Evolutionary conservation across 2,329 filamentous ascomycete genomes (phyloP).

Genomic region (Beauveria medogensis): DNA sequence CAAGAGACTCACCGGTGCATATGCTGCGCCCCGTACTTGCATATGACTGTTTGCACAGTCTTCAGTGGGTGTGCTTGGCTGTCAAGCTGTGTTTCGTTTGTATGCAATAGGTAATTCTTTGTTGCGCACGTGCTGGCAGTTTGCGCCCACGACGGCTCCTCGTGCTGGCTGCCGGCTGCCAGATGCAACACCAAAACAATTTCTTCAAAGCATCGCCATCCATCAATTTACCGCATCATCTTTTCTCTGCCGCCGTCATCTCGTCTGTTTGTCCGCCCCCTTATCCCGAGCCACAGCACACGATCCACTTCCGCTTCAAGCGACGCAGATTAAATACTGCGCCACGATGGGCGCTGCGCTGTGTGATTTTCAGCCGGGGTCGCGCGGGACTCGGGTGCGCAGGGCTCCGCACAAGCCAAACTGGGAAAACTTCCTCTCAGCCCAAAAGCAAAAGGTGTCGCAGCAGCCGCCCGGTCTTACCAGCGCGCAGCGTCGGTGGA

Average conservation of each 20-base stretch:
- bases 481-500: neutral
- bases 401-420: neutral
- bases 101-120: neutral
- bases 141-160: neutral
- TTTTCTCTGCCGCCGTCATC: neutral
- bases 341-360: neutral
- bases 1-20: neutral
- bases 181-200: neutral
- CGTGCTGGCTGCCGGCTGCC: neutral
- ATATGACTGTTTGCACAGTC: neutral
- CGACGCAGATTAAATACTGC: neutral
- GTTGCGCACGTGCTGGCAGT: neutral
- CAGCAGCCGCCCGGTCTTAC: neutral
- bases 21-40: neutral
- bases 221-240: neutral
- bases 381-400: neutral
- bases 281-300: slow-evolving; percentile 7
- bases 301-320: slow-evolving; percentile 10
- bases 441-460: neutral
- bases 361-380: neutral
- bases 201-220: neutral
- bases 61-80: neutral
- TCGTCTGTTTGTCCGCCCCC: neutral
- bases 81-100: neutral
- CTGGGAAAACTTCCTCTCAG: neutral